Evolutionary conservation across 129 eudicot species (phyloP), one percentile per base, ranked within the genome.

Genomic region (Mikania micrantha): DNA sequence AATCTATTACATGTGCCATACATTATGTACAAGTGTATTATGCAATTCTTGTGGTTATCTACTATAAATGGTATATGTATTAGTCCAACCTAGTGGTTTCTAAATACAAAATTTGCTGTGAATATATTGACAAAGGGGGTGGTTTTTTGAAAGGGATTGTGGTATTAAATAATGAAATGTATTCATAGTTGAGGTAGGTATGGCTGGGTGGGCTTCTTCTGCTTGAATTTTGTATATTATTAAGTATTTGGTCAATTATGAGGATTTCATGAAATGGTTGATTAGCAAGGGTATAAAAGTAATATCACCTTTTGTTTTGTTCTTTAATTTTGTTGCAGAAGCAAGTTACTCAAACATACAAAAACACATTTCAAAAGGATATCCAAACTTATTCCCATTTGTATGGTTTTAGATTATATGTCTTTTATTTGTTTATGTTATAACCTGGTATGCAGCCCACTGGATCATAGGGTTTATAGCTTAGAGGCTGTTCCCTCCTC

Each of bases 111-210:
- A 56, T n/a, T 28, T 28, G 25, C 4, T 47, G 19, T 61, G 77
- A 36, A 36, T 60, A 22, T 61, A 27, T 72, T 34, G 19, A 72
- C 17, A 11, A 17, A 0, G 7, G 8, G 41, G 40, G 3, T 5
- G 65, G 17, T 22, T 15, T n/a, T n/a, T 9, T n/a, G 54, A 69
- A 53, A 69, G 57, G 17, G 57, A 31, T 35, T 50, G 16, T 64
- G 69, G 0, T 64, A 15, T 24, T 41, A 41, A 40, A 41, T 13
- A 41, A 13, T 8, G 27, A 34, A 2, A n/a, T 59, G 35, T 8
- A 48, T 45, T 47, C 9, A 66, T 48, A 67, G 27, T 4, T 67
- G 65, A 38, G 65, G 56, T 41, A 41, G 74, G 74, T 17, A 36
- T 69, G 36, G 36, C 20, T 21, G 24, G 24, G 60, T 5, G 32